Evolutionary conservation across 2,329 filamentous ascomycete species (phyloP).

Genomic region (Diaporthe batatas): DNA sequence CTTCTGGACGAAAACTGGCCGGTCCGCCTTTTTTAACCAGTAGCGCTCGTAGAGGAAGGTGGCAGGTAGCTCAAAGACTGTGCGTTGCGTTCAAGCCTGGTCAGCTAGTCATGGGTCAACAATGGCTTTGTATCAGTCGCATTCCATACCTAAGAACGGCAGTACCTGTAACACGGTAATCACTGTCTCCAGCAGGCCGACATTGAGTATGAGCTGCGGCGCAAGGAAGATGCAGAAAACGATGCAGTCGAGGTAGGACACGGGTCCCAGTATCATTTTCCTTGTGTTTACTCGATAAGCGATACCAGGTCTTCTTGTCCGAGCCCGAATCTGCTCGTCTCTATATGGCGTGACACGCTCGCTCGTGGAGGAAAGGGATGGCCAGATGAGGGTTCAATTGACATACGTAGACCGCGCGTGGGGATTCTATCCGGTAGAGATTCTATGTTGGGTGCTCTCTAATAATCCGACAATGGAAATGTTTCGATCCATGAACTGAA

Average conservation of each 20-base stretch:
- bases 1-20: slow-evolving; percentile 74
- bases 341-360: slow-evolving; percentile 2
- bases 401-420: background rate
- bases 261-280: slow-evolving; percentile 78
- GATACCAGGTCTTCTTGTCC: background rate
- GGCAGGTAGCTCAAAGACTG: slow-evolving; percentile 71
- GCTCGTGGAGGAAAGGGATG: background rate
- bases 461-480: background rate
- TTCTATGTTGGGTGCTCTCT: background rate
- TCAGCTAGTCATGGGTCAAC: background rate
- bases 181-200: slow-evolving; percentile 72
- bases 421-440: too few species aligned
- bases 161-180: slow-evolving; percentile 71
- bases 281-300: background rate
- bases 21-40: slow-evolving; percentile 57
- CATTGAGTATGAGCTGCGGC: slow-evolving; percentile 78
- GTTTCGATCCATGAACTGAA: background rate
- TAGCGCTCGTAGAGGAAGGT: slow-evolving; percentile 71
- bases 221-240: slow-evolving; percentile 79
- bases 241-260: slow-evolving; percentile 82
- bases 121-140: slow-evolving; percentile 4
- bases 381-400: background rate
- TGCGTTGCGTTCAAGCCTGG: background rate
- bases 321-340: background rate
- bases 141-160: slow-evolving; percentile 75